phyloP scores from a whole-genome alignment of 2,329 filamentous ascomycete species.

The Endothia cerciana region DNA sequence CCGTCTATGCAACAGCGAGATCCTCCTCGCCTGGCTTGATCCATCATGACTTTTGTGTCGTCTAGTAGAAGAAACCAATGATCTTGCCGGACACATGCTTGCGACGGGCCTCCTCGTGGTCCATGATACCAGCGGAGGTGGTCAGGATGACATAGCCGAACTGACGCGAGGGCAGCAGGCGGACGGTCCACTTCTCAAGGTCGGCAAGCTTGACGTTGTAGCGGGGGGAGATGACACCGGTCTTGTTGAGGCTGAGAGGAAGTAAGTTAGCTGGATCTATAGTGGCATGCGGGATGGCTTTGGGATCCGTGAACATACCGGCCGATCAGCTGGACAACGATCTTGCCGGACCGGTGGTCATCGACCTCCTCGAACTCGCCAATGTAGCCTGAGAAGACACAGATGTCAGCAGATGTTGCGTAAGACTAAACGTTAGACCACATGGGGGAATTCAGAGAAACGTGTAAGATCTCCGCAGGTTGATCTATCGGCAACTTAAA shows the following conservation, averaged over 20 bases:
- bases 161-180: slow-evolving; percentile 98
- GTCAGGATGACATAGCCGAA: slow-evolving; percentile 99
- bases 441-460: slow-evolving; percentile 76
- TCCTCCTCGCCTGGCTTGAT: slow-evolving; percentile 17
- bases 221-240: slow-evolving; percentile 97
- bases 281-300: background rate
- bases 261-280: slow-evolving; percentile 35
- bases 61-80: slow-evolving; percentile 98
- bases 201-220: slow-evolving; percentile 99
- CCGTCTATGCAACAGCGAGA: slow-evolving; percentile 33
- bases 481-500: slow-evolving; percentile 99
- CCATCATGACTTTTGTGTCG: slow-evolving; percentile 26
- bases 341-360: slow-evolving; percentile 99
- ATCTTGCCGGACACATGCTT: slow-evolving; percentile 99
- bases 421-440: slow-evolving; percentile 92
- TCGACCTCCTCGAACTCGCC: slow-evolving; percentile 99
- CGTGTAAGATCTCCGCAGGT: slow-evolving; percentile 93
- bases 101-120: slow-evolving; percentile 98
- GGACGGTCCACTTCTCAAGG: slow-evolving; percentile 99
- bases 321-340: slow-evolving; percentile 99
- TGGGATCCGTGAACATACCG: slow-evolving; percentile 49
- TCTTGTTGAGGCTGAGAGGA: slow-evolving; percentile 78
- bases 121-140: slow-evolving; percentile 99
- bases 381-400: slow-evolving; percentile 77
- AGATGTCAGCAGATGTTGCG: slow-evolving; percentile 77